phyloP scores from a whole-genome alignment of 2,329 filamentous ascomycete species.

The Fusarium subglutinans region DNA sequence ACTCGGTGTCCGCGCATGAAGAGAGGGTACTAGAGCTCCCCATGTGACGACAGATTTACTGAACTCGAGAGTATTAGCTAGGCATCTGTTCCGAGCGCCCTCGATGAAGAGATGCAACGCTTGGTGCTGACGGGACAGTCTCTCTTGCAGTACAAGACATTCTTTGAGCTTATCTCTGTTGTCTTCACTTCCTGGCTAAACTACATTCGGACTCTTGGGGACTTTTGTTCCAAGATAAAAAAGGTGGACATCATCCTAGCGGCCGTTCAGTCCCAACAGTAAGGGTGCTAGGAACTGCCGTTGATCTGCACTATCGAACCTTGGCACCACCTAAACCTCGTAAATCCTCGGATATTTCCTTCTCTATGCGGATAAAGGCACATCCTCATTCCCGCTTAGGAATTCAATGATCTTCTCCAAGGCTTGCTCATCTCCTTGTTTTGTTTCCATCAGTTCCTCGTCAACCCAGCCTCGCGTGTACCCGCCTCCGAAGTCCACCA shows the following conservation, averaged over 20 bases:
- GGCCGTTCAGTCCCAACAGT: neutral
- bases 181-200: rapidly evolving
- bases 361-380: neutral
- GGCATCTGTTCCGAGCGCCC: neutral
- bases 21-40: rapidly evolving
- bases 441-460: rapidly evolving
- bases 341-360: neutral
- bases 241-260: neutral
- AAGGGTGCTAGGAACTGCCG: neutral
- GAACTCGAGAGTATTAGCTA: neutral
- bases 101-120: neutral
- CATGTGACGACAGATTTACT: neutral
- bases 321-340: neutral
- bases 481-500: neutral
- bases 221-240: rapidly evolving
- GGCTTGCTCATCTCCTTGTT: neutral
- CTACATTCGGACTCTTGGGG: rapidly evolving
- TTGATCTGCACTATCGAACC: neutral
- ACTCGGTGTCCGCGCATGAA: neutral
- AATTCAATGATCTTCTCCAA: rapidly evolving
- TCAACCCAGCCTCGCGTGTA: neutral
- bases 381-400: rapidly evolving
- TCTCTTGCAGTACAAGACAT: rapidly evolving
- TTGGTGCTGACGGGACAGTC: too few species aligned
- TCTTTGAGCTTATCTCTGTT: rapidly evolving